Evolutionary conservation across 176 grass and related monocot species (phyloP), one percentile per base, ranked within the genome.

Genomic region (Triticum timopheevii): DNA sequence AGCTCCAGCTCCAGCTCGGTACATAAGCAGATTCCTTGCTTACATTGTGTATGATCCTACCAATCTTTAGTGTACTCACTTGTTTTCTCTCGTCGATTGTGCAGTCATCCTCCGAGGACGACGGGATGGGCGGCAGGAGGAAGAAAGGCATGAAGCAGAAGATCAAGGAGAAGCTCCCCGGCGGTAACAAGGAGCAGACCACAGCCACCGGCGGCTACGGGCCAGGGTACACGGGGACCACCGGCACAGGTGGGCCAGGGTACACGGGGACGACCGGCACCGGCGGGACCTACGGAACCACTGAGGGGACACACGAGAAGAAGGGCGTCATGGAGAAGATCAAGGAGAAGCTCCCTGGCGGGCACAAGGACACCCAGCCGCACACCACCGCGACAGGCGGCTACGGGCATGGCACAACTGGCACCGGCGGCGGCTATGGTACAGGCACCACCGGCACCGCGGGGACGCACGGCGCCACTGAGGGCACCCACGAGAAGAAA

Each of bases 401-500:
- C 44, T 13, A 45, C 11, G 44, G 44, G 13, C 0, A 13, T 16
- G 47, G 47, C 47, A 50, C 47, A 4, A 39, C 39, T 8, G 39
- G 39, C 39, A 56, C 52, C 52, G 47, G 47, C 13, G 47, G 15
- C 49, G 49, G 49, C 15, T 52, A 52, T 17, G 49, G 49, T 6
- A 5, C 13, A 6, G 49, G 49, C 49, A 52, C 49, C 49, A 47
- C 49, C 10, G 83, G 72, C 3, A 85, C 72, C 12, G 34, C 61
- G 12, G 73, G 10, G 12, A 54, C 61, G 22, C 38, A 85, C 6
- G 83, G 73, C 19, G 33, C 82, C 5, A 67, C 11, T 39, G 85
- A 54, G 11, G 80, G 75, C 4, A 24, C 67, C 4, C 83, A 76
- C 6, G 92, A 94, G 80, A 87, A 94, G 89, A 94, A 94, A 33